Evolutionary conservation across 257 asterid species (phyloP), one percentile per base, ranked within the genome.

Genomic region (Plantago major): DNA sequence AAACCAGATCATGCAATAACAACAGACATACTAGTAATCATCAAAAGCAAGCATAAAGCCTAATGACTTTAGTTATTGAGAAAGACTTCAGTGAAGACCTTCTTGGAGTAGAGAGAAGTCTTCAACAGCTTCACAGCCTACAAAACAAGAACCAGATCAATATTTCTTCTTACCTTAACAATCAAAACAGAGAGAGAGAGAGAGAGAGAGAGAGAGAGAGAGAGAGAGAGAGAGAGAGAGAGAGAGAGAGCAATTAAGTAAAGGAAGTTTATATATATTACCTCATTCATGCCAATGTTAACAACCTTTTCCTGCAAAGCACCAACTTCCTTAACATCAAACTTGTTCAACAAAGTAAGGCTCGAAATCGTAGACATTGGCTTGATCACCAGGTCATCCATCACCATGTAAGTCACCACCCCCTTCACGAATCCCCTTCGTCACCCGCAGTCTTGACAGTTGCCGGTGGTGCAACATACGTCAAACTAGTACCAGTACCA

Each of bases 41-140:
- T 1, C 16, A 46, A 14, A 46, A 46, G 16, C 51, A 1, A 46
- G 11, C 16, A 46, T 12, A 5, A 45, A 10, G 49, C n/a, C 11
- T 11, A 14, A 46, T 11, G 5, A 46, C 51, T 12, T 11, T 14
- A 46, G 17, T 46, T 19, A 7, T 55, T 30, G 19, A 55, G 60
- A 18, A 55, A 55, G 43, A 55, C 60, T 55, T 55, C 43, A 55
- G 60, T 55, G 17, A 55, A 54, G 17, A 54, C 59, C 11, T 28
- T 54, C 59, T 54, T 54, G 7, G 60, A 55, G 37, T 33, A 40
- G 18, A 55, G 14, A 14, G 43, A 55, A 55, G 60, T 55, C 60
- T 55, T 55, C 43, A 55, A 14, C 42, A 30, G 60, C 12, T 55
- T 33, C 60, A 55, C 60, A 55, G 60, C 60, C 60, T 53, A 53